Conservation (phyloP, 371 early-diverging fungal genomes). For the Vairimorpha ceranae region DNA sequence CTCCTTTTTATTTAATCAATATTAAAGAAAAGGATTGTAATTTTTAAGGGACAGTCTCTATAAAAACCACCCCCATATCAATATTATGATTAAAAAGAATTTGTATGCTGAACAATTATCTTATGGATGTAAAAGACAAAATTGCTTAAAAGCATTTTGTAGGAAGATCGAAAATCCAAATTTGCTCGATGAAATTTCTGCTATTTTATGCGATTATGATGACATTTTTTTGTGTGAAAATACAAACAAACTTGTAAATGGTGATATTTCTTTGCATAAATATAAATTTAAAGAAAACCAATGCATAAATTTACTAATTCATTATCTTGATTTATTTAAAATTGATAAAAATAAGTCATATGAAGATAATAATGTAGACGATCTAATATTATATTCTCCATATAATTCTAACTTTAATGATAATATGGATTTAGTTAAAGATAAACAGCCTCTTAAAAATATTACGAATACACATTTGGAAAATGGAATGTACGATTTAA, state of each 20-base stretch:
- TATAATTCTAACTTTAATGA: neutral
- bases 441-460: neutral
- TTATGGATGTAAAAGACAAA: constrained; percentile 1
- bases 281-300: neutral
- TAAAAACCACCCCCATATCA: neutral
- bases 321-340: neutral
- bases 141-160: constrained; percentile 38
- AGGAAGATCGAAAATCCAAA: neutral
- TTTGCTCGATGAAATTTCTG: neutral
- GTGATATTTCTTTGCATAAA: neutral
- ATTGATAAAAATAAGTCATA: neutral
- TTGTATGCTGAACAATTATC: neutral
- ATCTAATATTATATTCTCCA: neutral
- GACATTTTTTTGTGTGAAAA: constrained; percentile 40
- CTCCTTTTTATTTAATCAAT: neutral
- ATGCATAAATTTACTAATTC: constrained; percentile 38
- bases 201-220: constrained; percentile 20
- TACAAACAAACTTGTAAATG: neutral
- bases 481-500: neutral
- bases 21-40: neutral
- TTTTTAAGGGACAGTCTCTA: neutral
- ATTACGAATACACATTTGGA: neutral
- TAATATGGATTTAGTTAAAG: neutral
- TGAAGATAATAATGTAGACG: neutral
- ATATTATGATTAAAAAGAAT: neutral